Evolutionary conservation across 2,329 filamentous ascomycete genomes (phyloP).

Genomic region (Fusarium brevicatenulatum): DNA sequence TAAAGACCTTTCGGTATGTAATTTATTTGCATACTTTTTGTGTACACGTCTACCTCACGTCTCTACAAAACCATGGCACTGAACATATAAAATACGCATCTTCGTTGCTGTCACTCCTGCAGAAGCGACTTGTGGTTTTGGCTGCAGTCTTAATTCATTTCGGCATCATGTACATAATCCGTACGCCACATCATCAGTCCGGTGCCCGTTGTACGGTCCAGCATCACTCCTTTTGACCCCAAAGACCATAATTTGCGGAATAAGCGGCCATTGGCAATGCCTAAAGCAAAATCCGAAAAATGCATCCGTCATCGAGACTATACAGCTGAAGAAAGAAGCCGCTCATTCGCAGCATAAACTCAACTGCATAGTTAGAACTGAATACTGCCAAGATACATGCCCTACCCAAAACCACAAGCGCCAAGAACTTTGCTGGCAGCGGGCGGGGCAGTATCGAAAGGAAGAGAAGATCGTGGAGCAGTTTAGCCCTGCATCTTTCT

Average conservation of each 20-base stretch:
- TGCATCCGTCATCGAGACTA: conserved; percentile 24
- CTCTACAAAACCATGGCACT: not conserved
- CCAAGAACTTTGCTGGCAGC: conserved; percentile 10
- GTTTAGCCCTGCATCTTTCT: conserved; percentile 88
- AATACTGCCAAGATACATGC: conserved; percentile 11
- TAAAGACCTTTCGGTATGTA: conserved; percentile 37
- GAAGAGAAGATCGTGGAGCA: conserved; percentile 4
- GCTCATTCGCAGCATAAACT: not conserved
- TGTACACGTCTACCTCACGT: not conserved
- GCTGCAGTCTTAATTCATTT: conserved; percentile 43
- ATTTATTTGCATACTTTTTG: conserved; percentile 26
- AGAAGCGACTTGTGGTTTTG: not conserved
- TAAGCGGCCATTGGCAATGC: conserved; percentile 28
- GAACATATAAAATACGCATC: not conserved
- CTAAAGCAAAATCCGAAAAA: conserved; percentile 35
- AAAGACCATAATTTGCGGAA: conserved; percentile 29
- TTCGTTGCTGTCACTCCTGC: not conserved
- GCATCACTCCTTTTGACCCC: conserved; percentile 36
- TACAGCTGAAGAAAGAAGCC: conserved; percentile 4
- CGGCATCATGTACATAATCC: conserved; percentile 45
- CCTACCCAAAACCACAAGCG: conserved; percentile 19
- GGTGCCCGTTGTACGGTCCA: conserved; percentile 28
- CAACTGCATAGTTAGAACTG: conserved; percentile 18
- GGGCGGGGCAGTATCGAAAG: conserved; percentile 10
- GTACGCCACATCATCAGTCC: conserved; percentile 42